phyloP scores from a whole-genome alignment of 108 stramenopile species.

The Chaetoceros muelleri region DNA sequence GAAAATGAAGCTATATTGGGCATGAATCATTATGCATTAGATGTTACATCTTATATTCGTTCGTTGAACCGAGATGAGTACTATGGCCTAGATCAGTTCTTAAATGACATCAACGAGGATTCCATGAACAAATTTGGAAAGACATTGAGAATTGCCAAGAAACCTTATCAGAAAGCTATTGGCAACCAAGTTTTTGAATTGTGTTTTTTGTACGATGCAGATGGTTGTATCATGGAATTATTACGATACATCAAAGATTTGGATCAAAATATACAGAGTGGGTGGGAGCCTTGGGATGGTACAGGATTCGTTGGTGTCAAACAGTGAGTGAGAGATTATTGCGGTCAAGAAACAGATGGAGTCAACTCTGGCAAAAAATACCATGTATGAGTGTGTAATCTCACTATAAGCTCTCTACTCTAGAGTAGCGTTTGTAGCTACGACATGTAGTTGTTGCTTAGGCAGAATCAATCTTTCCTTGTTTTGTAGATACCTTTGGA shows the following conservation, averaged over 20 bases:
- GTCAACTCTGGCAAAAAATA: no score
- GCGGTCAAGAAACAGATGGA: no score
- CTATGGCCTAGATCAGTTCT: slow-evolving; percentile 38
- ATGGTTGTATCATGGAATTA: slow-evolving; percentile 71
- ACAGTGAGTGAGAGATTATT: background rate
- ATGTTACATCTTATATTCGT: slow-evolving; percentile 33
- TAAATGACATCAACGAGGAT: slow-evolving; percentile 45
- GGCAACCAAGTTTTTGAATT: slow-evolving; percentile 64
- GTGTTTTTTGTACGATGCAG: slow-evolving; percentile 80
- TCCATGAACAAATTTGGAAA: slow-evolving; percentile 54
- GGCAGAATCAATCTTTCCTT: background rate
- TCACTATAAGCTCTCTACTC: no score
- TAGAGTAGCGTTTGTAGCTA: no score
- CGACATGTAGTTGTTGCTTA: background rate
- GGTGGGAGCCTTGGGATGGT: background rate
- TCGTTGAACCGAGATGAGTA: slow-evolving; percentile 11
- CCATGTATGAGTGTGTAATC: no score
- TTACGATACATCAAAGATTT: slow-evolving; percentile 13
- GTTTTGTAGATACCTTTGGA: background rate
- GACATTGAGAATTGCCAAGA: slow-evolving; percentile 51
- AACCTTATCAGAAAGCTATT: slow-evolving; percentile 54
- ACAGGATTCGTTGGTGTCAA: background rate
- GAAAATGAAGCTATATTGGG: slow-evolving; percentile 56
- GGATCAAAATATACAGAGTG: background rate
- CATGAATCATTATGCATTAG: slow-evolving; percentile 70